Evolutionary conservation across 768 basidiomycete genomes (phyloP).

Genomic region (Mycena venus): DNA sequence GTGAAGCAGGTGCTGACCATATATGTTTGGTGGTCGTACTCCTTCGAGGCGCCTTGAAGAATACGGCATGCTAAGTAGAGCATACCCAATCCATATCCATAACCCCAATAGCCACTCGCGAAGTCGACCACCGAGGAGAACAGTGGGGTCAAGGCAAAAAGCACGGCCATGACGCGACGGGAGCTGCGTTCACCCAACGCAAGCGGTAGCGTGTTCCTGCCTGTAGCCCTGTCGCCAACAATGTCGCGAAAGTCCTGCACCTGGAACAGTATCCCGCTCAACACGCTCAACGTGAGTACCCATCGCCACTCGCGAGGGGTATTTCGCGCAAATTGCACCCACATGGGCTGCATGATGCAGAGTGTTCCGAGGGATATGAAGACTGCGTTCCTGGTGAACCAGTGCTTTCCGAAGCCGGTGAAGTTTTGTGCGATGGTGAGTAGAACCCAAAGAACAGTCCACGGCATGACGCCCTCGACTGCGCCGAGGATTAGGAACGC

Average conservation of each 20-base stretch:
- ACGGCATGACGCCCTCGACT: conserved; percentile 14
- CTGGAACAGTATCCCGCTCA: conserved; percentile 54
- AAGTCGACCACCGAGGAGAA: not conserved
- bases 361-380: conserved; percentile 23
- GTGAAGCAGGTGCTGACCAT: not conserved
- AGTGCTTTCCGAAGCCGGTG: conserved; percentile 25
- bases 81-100: not conserved
- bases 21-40: not conserved
- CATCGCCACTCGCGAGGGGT: not conserved
- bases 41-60: not conserved
- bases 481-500: not conserved
- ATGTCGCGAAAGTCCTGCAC: conserved; percentile 56
- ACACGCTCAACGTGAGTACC: conserved; percentile 25
- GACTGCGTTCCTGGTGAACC: conserved; percentile 21
- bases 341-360: conserved; percentile 7
- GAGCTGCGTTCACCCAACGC: conserved; percentile 43
- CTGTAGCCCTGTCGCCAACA: conserved; percentile 51
- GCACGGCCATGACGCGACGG: conserved; percentile 30
- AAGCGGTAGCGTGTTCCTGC: conserved; percentile 53
- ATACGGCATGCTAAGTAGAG: not conserved
- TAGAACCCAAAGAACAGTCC: conserved; percentile 16
- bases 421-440: conserved; percentile 3
- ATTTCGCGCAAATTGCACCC: conserved; percentile 5
- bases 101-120: not conserved
- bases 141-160: not conserved